A percentile compares a stretch with the other conserved stretches of the same genome.
Evolutionary conservation across 306 rosid genomes (phyloP).

Genomic region (Pterocarpus macrocarpus): DNA sequence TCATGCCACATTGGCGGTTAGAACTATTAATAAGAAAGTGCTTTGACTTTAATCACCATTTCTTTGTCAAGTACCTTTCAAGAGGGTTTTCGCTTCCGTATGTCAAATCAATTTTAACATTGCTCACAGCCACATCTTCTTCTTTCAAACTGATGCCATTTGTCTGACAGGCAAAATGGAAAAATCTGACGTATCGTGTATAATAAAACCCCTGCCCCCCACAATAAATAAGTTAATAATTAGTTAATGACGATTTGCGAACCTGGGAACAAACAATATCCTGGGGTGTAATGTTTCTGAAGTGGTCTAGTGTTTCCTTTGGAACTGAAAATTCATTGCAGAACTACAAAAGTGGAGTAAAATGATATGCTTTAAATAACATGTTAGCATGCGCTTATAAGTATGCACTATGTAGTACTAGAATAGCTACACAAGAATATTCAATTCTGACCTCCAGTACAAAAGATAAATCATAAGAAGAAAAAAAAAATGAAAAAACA

Average conservation of each 20-base stretch:
- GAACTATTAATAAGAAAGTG: slow-evolving; percentile 21
- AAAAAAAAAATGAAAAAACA: background rate
- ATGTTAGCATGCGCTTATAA: background rate
- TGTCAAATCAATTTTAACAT: slow-evolving; percentile 85
- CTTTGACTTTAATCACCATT: slow-evolving; percentile 24
- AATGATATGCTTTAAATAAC: background rate
- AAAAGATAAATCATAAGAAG: background rate
- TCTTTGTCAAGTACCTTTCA: slow-evolving; percentile 62
- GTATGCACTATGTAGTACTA: background rate
- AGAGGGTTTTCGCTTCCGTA: slow-evolving; percentile 83
- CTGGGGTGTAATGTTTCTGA: slow-evolving; percentile 74
- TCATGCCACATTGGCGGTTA: slow-evolving; percentile 29
- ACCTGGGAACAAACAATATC: slow-evolving; percentile 95
- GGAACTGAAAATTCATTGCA: slow-evolving; percentile 94
- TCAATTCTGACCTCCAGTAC: background rate
- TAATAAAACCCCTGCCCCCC: background rate
- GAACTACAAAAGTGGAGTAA: slow-evolving; percentile 63
- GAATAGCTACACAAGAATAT: background rate
- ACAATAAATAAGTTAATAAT: background rate
- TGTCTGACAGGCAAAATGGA: slow-evolving; percentile 36
- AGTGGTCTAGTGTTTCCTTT: slow-evolving; percentile 71
- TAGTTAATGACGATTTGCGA: slow-evolving; percentile 1
- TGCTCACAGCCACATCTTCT: slow-evolving; percentile 79
- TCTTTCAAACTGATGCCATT: slow-evolving; percentile 67
- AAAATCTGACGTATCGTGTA: background rate